Evolutionary conservation across 495 filamentous ascomycete genomes (phyloP), one percentile per base, ranked within the genome.

Genomic region (Letharia columbiana): DNA sequence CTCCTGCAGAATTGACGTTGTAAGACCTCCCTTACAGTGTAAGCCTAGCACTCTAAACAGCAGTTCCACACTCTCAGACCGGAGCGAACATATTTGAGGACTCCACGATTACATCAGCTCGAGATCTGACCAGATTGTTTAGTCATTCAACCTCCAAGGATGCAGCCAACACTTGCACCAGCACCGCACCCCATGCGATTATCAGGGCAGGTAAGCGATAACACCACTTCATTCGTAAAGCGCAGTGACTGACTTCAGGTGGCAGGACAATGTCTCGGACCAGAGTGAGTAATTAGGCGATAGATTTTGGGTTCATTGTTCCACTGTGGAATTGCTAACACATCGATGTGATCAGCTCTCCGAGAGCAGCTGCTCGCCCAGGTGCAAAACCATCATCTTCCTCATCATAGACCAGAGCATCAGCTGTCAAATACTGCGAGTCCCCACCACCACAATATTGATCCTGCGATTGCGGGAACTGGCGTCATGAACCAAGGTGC

Each of bases 181-280:
- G 81, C 81, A 71, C 82, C 81, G 73, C 82, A 83, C 77, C 81
- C 80, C 73, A 82, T 82, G 80, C 82, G 83, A 74, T 75, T 76
- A 70, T 73, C 78, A 75, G 78, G 77, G 78, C 81, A 82, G 77
- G 82, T 84, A 83, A 80, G 82, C 77, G 74, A 67, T 64, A 66
- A 66, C 69, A 75, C 70, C 70, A 70, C 69, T 35, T 47, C 50
- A 9, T 10, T 7, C 28, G 15, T 74, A 42, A 42, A 66, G n/a
- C 35, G 20, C 20, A 42, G 17, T 56, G 39, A 63, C 67, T 69
- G 47, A 69, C 18, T n/a, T 35, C 47, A 40, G 18, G 58, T 47
- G 64, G 64, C 72, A 81, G 79, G 81, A 83, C 52, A 80, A 78
- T 75, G 79, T 77, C 44, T 54, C 66, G 63, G 81, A 83, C 60